Conservation (phyloP, 768 basidiomycete species). For the Suillus variegatus region DNA sequence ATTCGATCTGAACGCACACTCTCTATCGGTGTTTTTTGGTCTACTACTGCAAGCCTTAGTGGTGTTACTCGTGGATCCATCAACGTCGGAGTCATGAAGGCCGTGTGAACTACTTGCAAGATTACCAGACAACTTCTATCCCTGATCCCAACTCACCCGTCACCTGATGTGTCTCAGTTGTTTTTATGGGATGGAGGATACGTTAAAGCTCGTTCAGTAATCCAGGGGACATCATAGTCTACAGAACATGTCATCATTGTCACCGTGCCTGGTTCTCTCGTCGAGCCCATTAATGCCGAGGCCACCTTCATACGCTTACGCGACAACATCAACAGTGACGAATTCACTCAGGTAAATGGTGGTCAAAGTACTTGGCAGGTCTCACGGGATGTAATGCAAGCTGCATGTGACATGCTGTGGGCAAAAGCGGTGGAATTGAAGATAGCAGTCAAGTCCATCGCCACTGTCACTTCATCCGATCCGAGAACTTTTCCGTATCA, state of each 20-base stretch:
- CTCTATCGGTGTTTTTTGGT: not conserved
- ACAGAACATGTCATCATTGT: too few relatives aligned
- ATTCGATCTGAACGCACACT: not conserved
- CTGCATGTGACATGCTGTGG: too few relatives aligned
- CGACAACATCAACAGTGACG: too few relatives aligned
- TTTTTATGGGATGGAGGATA: not conserved
- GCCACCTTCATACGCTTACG: too few relatives aligned
- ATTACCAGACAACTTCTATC: not conserved
- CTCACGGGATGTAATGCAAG: too few relatives aligned
- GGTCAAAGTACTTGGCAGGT: too few relatives aligned
- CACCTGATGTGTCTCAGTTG: not conserved
- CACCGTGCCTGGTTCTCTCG: too few relatives aligned
- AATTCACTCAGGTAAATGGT: too few relatives aligned
- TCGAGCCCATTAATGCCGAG: too few relatives aligned
- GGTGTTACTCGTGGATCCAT: not conserved
- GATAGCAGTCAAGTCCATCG: not conserved
- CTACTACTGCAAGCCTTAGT: not conserved
- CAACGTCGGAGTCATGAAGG: not conserved
- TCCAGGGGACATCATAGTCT: not conserved
- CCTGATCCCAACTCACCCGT: not conserved
- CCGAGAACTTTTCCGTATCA: not conserved
- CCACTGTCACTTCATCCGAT: not conserved
- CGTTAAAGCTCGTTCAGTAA: fast-evolving
- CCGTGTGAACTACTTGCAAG: not conserved
- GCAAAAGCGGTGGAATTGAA: not conserved